Percentiles rank a stretch among this genome's conserved stretches.
These are phyloP conservation scores for Thymus quinquecostatus DNA, from an alignment of 257 asterid species.

Conservation along the genomic window DNA sequence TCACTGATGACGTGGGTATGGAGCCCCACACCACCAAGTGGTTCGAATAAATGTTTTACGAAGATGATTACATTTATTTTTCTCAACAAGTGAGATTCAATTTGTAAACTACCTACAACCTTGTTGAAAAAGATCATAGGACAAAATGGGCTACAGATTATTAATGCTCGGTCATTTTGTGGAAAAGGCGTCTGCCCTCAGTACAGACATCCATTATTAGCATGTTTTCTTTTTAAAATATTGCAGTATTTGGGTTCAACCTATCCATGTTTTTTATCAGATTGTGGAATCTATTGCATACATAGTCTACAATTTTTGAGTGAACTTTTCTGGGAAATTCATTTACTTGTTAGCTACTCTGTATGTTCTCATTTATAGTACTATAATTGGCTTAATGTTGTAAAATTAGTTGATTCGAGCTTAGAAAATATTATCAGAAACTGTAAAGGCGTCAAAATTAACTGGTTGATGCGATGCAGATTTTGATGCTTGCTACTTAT, in stretches of 20 bases:
- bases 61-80: neutral
- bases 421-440: slow-evolving; percentile 1
- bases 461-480: slow-evolving; percentile 25
- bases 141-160: neutral
- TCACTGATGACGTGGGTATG: neutral
- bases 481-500: slow-evolving; percentile 35
- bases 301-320: slow-evolving; percentile 3
- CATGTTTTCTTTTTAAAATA: neutral
- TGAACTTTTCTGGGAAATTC: slow-evolving; percentile 4
- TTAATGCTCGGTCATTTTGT: neutral
- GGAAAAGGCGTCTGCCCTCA: neutral
- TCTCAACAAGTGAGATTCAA: neutral
- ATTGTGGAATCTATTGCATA: neutral
- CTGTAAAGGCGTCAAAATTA: slow-evolving; percentile 3
- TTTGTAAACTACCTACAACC: neutral
- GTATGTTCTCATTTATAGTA: slow-evolving; percentile 17
- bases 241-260: neutral
- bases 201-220: slow-evolving; percentile 1
- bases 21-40: neutral
- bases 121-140: slow-evolving; percentile 4
- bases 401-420: slow-evolving; percentile 10
- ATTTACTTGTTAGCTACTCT: slow-evolving; percentile 5
- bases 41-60: neutral
- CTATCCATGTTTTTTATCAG: neutral
- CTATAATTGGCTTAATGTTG: slow-evolving; percentile 11